Conservation (phyloP, 2,329 filamentous ascomycete genomes). For the Cladosporium sp. region DNA sequence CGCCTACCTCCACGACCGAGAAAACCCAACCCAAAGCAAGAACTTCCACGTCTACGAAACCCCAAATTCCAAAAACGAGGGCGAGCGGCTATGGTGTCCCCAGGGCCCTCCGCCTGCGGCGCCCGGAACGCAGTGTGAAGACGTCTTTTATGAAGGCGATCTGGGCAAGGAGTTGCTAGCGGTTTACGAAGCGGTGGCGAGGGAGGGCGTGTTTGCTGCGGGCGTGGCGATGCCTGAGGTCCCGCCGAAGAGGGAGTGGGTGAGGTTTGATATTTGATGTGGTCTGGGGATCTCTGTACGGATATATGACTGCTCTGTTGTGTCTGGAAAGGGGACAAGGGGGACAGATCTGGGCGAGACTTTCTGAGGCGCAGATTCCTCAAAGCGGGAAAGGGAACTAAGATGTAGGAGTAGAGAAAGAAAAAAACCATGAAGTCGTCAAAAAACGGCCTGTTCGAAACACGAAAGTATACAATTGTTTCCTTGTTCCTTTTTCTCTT, state of each 20-base stretch:
- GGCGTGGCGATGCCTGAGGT: conserved; percentile 66
- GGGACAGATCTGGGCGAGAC: no score
- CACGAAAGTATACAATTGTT: no score
- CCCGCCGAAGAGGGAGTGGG: conserved; percentile 72
- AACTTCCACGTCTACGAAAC: conserved; percentile 11
- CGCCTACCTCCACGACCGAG: conserved; percentile 47
- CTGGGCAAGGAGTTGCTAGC: conserved; percentile 50
- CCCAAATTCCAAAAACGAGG: conserved; percentile 42
- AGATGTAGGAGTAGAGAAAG: no score
- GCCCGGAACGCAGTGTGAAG: conserved; percentile 56
- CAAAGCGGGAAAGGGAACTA: no score
- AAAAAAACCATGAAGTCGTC: no score
- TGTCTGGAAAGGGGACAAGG: no score
- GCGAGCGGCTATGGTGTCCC: conserved; percentile 69
- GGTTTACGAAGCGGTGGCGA: conserved; percentile 61
- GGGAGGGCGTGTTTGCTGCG: conserved; percentile 64
- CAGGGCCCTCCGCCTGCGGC: conserved; percentile 58
- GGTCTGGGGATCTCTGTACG: background rate
- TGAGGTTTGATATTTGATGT: conserved; percentile 37
- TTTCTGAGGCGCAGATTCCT: no score
- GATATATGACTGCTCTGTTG: no score
- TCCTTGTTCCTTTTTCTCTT: no score
- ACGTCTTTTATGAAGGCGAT: conserved; percentile 56
- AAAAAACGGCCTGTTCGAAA: no score
- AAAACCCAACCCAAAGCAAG: background rate